A percentile compares a stretch with the other conserved stretches of the same genome.
Evolutionary conservation across 768 basidiomycete genomes (phyloP).

Genomic region (Trametopsis cervina): DNA sequence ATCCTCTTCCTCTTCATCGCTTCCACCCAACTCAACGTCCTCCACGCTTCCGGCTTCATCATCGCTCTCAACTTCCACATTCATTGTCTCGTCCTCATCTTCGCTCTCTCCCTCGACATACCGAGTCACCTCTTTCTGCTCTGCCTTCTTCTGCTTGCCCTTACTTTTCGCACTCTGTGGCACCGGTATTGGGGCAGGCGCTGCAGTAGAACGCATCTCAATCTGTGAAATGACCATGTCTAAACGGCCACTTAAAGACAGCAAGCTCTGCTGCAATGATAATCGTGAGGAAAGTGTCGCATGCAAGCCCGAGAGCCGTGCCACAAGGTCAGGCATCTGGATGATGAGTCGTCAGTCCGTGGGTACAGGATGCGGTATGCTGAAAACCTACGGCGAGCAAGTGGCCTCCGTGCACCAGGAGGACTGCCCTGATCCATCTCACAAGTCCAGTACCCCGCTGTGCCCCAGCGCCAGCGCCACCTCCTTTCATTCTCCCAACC

Average conservation of each 20-base stretch:
- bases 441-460: conserved; percentile 67
- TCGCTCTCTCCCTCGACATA: conserved; percentile 83
- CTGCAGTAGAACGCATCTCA: conserved; percentile 74
- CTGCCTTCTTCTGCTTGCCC: conserved; percentile 29
- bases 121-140: conserved; percentile 31
- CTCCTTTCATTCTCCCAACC: conserved; percentile 67
- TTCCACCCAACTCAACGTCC: conserved; percentile 67
- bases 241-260: conserved; percentile 81
- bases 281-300: conserved; percentile 73
- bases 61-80: conserved; percentile 53
- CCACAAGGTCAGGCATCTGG: conserved; percentile 89
- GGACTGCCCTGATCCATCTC: conserved; percentile 74
- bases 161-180: conserved; percentile 24
- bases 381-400: conserved; percentile 78
- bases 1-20: conserved; percentile 45
- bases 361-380: background rate
- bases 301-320: conserved; percentile 80
- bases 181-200: conserved; percentile 47
- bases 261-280: conserved; percentile 74
- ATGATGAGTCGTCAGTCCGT: conserved; percentile 8
- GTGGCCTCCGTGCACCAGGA: conserved; percentile 83
- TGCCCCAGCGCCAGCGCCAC: conserved; percentile 72
- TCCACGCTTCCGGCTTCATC: conserved; percentile 73
- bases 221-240: conserved; percentile 95
- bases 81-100: conserved; percentile 49